These are phyloP conservation scores for Suaeda aralocaspica DNA, from an alignment of 148 eudicot genomes.

Conservation along the genomic window DNA sequence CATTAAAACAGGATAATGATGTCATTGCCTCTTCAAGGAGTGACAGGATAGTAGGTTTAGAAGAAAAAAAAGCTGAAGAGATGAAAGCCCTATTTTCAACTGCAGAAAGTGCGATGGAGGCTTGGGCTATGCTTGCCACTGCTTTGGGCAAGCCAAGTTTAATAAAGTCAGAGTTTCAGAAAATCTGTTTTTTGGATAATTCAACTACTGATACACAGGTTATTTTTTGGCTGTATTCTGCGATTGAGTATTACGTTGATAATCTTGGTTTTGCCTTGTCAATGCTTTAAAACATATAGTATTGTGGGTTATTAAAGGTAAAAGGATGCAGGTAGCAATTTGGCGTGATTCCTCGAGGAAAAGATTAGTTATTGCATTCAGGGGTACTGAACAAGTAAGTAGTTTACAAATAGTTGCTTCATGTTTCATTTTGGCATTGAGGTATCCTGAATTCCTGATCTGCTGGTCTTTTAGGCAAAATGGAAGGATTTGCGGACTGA, in stretches of 20 bases:
- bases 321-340: slow-evolving; percentile 73
- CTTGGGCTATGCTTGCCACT: slow-evolving; percentile 97
- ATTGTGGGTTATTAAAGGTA: neutral
- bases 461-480: slow-evolving; percentile 48
- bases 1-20: slow-evolving; percentile 30
- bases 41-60: slow-evolving; percentile 32
- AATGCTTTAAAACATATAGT: neutral
- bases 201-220: slow-evolving; percentile 93
- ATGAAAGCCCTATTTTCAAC: slow-evolving; percentile 81
- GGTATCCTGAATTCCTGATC: slow-evolving; percentile 31
- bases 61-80: slow-evolving; percentile 74
- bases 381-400: slow-evolving; percentile 99
- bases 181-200: slow-evolving; percentile 90
- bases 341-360: slow-evolving; percentile 85
- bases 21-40: slow-evolving; percentile 25
- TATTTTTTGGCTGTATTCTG: neutral
- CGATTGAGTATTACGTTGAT: neutral
- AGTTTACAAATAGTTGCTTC: slow-evolving; percentile 3
- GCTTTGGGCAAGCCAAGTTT: slow-evolving; percentile 88
- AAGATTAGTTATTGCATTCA: slow-evolving; percentile 91
- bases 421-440: slow-evolving; percentile 10
- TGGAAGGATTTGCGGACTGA: slow-evolving; percentile 98
- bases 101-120: slow-evolving; percentile 99
- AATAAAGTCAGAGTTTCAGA: slow-evolving; percentile 91
- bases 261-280: neutral